These are phyloP conservation scores for Fusarium mundagurra DNA, from an alignment of 2,329 filamentous ascomycete genomes.

Conservation along the genomic window DNA sequence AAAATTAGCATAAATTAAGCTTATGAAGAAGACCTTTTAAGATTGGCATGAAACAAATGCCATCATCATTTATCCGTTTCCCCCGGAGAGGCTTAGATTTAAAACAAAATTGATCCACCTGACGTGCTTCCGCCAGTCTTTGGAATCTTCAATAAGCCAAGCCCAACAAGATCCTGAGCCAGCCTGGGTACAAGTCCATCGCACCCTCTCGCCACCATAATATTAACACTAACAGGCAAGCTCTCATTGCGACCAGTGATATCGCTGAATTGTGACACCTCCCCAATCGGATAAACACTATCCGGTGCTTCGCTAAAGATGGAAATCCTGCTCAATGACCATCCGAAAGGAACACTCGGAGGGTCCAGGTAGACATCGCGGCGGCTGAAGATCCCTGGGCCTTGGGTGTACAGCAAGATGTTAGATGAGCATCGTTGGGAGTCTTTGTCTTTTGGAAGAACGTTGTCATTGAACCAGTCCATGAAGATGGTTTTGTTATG, in stretches of 20 bases:
- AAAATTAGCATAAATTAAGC: background rate
- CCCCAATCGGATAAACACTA: background rate
- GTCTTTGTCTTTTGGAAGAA: background rate
- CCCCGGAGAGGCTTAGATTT: fast-evolving
- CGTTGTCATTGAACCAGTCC: background rate
- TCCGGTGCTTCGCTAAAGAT: background rate
- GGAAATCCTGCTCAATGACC: background rate
- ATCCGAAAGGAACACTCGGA: background rate
- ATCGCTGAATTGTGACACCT: background rate
- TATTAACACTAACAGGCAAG: background rate
- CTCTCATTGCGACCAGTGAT: background rate
- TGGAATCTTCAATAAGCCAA: background rate
- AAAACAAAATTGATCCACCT: background rate
- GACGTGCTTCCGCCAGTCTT: background rate
- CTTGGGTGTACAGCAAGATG: background rate
- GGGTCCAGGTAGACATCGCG: background rate
- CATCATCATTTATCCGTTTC: fast-evolving
- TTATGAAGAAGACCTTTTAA: fast-evolving
- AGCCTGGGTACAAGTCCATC: background rate
- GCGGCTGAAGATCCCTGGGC: background rate
- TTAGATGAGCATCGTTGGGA: background rate
- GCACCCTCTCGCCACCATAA: background rate
- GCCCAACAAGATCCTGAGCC: background rate
- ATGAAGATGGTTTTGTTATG: background rate
- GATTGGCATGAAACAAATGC: background rate